These are phyloP conservation scores for Eucalyptus globulus DNA, from an alignment of 345 rosid genomes.

Conservation along the genomic window DNA sequence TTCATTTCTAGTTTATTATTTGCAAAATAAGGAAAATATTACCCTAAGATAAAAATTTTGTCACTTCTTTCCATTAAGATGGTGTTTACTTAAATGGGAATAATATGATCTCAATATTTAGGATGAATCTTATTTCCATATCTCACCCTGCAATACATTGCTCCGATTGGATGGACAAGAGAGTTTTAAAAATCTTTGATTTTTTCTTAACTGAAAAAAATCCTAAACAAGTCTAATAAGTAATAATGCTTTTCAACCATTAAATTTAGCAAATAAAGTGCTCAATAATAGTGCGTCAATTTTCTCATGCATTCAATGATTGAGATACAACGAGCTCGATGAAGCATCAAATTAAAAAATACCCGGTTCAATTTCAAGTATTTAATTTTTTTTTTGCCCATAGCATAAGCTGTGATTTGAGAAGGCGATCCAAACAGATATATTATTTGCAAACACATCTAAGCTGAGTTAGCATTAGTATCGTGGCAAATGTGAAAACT, in stretches of 20 bases:
- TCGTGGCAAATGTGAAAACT: not conserved
- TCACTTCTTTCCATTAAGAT: not conserved
- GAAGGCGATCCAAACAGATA: not conserved
- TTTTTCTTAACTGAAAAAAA: not conserved
- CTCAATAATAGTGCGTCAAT: not conserved
- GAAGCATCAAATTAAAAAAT: not conserved
- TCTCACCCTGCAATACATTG: not conserved
- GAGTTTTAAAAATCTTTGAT: not conserved
- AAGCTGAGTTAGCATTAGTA: not conserved
- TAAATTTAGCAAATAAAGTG: not conserved
- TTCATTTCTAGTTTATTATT: not conserved
- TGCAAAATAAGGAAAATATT: not conserved
- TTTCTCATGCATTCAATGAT: not conserved
- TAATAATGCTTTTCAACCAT: not conserved
- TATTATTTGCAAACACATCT: not conserved
- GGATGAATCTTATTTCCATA: not conserved
- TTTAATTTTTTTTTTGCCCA: not conserved
- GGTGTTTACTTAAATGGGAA: not conserved
- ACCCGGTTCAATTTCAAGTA: not conserved
- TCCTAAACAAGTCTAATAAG: not conserved
- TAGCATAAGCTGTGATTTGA: not conserved
- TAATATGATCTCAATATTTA: not conserved
- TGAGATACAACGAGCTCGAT: not conserved
- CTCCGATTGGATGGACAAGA: not conserved
- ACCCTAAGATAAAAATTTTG: not conserved